Evolutionary conservation across 2,329 filamentous ascomycete species (phyloP).

Genomic region (Septoria petroselini): DNA sequence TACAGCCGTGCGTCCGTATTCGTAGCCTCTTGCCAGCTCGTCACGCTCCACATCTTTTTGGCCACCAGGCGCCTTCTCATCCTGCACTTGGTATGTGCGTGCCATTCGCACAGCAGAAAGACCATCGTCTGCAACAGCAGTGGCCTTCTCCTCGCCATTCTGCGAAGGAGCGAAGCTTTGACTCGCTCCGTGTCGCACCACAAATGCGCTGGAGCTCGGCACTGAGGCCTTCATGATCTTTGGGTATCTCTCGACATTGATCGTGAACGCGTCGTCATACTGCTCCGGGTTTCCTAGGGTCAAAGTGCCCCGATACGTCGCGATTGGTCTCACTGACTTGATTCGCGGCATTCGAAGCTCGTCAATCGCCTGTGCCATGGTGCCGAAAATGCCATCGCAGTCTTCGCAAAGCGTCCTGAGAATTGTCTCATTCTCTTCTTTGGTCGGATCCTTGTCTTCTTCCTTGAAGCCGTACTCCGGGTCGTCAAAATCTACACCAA

Average conservation of each 20-base stretch:
- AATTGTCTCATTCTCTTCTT: slow-evolving; percentile 70
- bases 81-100: slow-evolving; percentile 77
- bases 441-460: slow-evolving; percentile 71
- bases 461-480: slow-evolving; percentile 86
- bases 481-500: slow-evolving; percentile 94
- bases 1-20: slow-evolving; percentile 89
- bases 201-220: slow-evolving; percentile 73
- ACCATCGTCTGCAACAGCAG: slow-evolving; percentile 35
- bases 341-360: slow-evolving; percentile 73
- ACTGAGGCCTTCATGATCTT: slow-evolving; percentile 75
- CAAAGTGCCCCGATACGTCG: slow-evolving; percentile 74
- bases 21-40: slow-evolving; percentile 85
- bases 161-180: slow-evolving; percentile 53
- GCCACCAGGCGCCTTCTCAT: slow-evolving; percentile 69
- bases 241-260: slow-evolving; percentile 88
- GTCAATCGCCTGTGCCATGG: slow-evolving; percentile 77
- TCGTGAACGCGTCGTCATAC: slow-evolving; percentile 71
- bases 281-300: slow-evolving; percentile 73
- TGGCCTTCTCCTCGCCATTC: slow-evolving; percentile 33
- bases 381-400: slow-evolving; percentile 74
- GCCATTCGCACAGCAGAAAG: slow-evolving; percentile 71
- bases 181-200: slow-evolving; percentile 54
- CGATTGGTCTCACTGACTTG: slow-evolving; percentile 71
- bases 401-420: slow-evolving; percentile 64
- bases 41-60: slow-evolving; percentile 80